phyloP scores from a whole-genome alignment of 2,329 filamentous ascomycete genomes.

The Colletotrichum sp. region DNA sequence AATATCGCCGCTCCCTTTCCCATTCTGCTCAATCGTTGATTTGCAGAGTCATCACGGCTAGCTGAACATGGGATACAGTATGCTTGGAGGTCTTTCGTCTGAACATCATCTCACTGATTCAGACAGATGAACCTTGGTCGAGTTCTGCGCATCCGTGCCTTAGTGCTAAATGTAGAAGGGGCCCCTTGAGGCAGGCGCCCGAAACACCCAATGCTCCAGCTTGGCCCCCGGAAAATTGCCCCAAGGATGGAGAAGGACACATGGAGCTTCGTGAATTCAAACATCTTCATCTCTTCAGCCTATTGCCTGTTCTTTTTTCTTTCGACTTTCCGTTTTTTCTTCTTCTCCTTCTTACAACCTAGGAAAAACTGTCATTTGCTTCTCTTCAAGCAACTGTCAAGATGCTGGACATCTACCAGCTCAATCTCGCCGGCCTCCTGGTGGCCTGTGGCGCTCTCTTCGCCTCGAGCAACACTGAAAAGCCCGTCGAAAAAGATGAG shows the following conservation, averaged over 20 bases:
- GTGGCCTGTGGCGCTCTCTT: constrained; percentile 31
- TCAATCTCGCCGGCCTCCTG: constrained; percentile 35
- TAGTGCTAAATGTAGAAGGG: not conserved
- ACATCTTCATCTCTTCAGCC: not conserved
- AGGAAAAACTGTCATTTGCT: too few relatives aligned
- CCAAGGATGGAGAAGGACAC: constrained; percentile 15
- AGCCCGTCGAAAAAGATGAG: not conserved
- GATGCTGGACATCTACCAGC: constrained; percentile 35
- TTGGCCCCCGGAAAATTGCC: constrained; percentile 3
- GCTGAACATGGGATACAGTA: not conserved
- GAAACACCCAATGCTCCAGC: constrained; percentile 19
- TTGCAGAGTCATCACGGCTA: not conserved
- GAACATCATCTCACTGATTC: not conserved
- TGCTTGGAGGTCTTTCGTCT: not conserved
- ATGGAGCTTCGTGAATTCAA: not conserved
- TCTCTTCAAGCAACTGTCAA: not conserved
- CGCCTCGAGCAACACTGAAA: constrained; percentile 13
- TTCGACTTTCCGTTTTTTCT: not conserved
- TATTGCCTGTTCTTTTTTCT: not conserved
- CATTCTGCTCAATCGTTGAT: not conserved
- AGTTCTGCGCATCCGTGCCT: not conserved
- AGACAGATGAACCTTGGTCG: not conserved
- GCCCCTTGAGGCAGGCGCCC: not conserved
- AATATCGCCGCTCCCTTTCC: not conserved
- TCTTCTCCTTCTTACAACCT: not conserved